These are phyloP conservation scores for Colletotrichum kahawae DNA, from an alignment of 2,329 filamentous ascomycete species.

Conservation along the genomic window DNA sequence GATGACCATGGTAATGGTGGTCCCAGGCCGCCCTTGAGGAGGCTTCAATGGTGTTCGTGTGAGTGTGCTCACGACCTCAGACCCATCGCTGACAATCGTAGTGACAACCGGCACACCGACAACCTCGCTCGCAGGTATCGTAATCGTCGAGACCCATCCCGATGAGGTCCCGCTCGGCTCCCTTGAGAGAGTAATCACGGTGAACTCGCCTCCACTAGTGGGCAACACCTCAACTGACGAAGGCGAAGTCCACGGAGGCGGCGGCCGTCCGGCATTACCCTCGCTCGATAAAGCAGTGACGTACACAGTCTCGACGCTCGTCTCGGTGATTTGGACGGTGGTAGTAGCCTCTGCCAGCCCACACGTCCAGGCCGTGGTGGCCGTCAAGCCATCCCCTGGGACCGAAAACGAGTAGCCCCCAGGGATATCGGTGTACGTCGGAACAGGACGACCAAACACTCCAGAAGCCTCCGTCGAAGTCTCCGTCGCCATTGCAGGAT, in stretches of 20 bases:
- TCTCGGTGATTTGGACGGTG: slow-evolving; percentile 5
- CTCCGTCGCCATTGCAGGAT: background rate
- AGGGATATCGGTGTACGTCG: background rate
- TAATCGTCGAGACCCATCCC: background rate
- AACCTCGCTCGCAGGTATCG: background rate
- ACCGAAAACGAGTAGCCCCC: slow-evolving; percentile 11
- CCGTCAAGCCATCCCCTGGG: background rate
- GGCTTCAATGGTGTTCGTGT: background rate
- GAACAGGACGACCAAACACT: background rate
- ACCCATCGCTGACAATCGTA: background rate
- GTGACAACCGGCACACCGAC: background rate
- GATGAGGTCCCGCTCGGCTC: background rate
- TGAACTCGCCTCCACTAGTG: background rate
- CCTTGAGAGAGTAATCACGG: background rate
- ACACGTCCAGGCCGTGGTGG: background rate
- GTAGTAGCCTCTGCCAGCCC: background rate
- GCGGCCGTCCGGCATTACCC: background rate
- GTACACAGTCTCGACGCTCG: background rate
- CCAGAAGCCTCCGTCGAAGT: background rate
- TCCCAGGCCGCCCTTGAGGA: background rate
- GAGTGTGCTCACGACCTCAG: background rate
- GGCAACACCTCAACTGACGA: background rate
- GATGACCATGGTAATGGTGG: background rate
- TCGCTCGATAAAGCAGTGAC: background rate
- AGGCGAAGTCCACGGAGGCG: background rate